These are phyloP conservation scores for cucumber (Cucumis sativus) DNA, from an alignment of 306 rosid species.

Conservation along the genomic window DNA sequence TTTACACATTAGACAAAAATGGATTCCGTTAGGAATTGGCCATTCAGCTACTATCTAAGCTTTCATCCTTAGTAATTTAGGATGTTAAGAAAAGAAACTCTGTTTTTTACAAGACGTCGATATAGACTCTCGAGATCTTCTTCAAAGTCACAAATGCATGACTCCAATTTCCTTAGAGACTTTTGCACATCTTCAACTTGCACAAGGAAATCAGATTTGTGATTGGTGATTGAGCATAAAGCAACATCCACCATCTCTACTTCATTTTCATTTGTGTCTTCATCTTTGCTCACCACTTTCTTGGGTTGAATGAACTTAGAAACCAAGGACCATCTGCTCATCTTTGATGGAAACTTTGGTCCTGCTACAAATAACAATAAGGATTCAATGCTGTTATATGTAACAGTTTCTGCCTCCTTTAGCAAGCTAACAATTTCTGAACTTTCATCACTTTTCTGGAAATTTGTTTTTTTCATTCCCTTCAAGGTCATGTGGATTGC, in stretches of 20 bases:
- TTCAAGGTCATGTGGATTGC: conserved; percentile 13
- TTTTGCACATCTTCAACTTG: not conserved
- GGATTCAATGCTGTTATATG: not conserved
- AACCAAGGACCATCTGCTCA: conserved; percentile 12
- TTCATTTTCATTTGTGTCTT: not conserved
- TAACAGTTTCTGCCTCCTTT: conserved; percentile 5
- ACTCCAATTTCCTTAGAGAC: conserved; percentile 2
- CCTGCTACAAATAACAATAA: conserved; percentile 8
- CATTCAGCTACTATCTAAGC: not conserved
- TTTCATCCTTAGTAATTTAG: conserved; percentile 12
- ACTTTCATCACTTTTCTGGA: not conserved
- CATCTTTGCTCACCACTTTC: not conserved
- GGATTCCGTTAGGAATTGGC: not conserved
- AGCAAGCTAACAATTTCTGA: not conserved
- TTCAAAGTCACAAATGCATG: conserved; percentile 2
- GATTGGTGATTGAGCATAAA: not conserved
- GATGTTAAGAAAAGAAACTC: conserved; percentile 21
- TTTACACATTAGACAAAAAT: not conserved
- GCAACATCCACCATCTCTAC: conserved; percentile 11
- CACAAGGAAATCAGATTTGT: not conserved
- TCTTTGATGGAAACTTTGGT: conserved; percentile 2
- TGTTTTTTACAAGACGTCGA: conserved; percentile 9
- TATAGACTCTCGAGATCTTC: conserved; percentile 10
- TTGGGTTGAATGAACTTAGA: conserved; percentile 11
- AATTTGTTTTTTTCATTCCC: not conserved